phyloP scores from a whole-genome alignment of 352 stramenopile genomes.

The Pythium scleroteichum region DNA sequence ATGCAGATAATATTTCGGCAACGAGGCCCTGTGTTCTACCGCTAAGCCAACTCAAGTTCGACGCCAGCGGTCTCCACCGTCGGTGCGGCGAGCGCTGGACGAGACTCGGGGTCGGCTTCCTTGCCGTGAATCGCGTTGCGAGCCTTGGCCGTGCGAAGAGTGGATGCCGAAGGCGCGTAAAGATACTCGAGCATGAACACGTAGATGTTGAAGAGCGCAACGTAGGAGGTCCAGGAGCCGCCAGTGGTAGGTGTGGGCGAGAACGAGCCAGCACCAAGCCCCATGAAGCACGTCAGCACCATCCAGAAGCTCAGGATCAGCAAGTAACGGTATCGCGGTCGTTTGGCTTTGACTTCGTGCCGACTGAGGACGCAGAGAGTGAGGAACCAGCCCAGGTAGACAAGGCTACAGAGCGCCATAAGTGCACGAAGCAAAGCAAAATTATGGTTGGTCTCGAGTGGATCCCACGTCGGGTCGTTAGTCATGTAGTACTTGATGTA shows the following conservation, averaged over 20 bases:
- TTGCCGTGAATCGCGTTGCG: slow-evolving; percentile 17
- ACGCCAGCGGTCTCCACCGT: slow-evolving; percentile 7
- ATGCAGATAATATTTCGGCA: slow-evolving; percentile 8
- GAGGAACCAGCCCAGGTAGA: slow-evolving; percentile 54
- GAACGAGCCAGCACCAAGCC: slow-evolving; percentile 40
- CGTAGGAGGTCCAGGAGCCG: slow-evolving; percentile 49
- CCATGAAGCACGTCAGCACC: slow-evolving; percentile 47
- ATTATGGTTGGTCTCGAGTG: slow-evolving; percentile 38
- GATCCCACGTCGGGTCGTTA: slow-evolving; percentile 53
- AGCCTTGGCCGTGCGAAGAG: slow-evolving; percentile 34
- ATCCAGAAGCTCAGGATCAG: slow-evolving; percentile 49
- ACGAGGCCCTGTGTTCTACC: neutral
- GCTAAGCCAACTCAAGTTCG: slow-evolving; percentile 14
- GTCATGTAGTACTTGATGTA: slow-evolving; percentile 69
- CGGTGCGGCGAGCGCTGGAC: slow-evolving; percentile 21
- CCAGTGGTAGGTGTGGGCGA: slow-evolving; percentile 48
- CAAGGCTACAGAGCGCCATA: slow-evolving; percentile 40
- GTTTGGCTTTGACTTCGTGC: slow-evolving; percentile 43
- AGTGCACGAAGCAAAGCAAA: slow-evolving; percentile 41
- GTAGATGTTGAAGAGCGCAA: slow-evolving; percentile 65
- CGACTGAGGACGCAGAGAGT: slow-evolving; percentile 41
- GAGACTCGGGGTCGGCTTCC: slow-evolving; percentile 26
- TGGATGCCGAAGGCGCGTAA: slow-evolving; percentile 47
- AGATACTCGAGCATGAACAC: slow-evolving; percentile 57
- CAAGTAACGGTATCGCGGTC: slow-evolving; percentile 52